Evolutionary conservation across 176 grass and related monocot genomes (phyloP).

Genomic region (Raddia distichophylla): DNA sequence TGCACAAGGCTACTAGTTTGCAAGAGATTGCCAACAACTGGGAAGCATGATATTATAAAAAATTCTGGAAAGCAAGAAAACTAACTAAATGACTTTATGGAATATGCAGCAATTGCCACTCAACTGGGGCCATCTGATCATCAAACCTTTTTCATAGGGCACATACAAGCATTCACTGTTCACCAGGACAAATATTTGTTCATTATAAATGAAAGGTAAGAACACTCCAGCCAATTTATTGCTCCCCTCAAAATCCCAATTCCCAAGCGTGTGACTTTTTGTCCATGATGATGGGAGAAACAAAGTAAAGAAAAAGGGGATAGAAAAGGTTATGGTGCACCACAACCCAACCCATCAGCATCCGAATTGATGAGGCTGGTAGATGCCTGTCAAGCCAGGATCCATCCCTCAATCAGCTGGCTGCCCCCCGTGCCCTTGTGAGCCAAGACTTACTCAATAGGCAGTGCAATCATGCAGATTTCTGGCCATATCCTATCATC

Average conservation of each 20-base stretch:
- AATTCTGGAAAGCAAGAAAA: background rate
- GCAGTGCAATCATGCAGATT: conserved; percentile 27
- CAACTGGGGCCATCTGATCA: background rate
- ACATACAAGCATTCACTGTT: background rate
- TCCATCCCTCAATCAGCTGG: conserved; percentile 33
- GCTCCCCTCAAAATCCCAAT: background rate
- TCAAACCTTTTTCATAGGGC: background rate
- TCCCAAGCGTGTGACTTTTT: conserved; percentile 29
- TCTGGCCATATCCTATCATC: conserved; percentile 29
- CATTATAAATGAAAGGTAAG: background rate
- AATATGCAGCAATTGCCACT: background rate
- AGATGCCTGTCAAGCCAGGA: conserved; percentile 1
- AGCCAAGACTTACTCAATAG: conserved; percentile 11
- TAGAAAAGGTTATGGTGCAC: conserved; percentile 33
- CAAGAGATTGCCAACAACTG: no score
- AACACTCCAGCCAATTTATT: conserved; percentile 6
- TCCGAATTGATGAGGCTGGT: conserved; percentile 26
- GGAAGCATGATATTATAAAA: background rate
- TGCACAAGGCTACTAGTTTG: background rate
- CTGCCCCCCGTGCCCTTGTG: background rate
- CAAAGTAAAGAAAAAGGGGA: background rate
- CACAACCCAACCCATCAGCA: background rate
- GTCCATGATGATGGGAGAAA: background rate
- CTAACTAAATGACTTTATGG: background rate
- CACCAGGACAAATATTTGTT: no score